Evolutionary conservation across 2,329 filamentous ascomycete genomes (phyloP).

Genomic region (Cordyceps tenuipes): DNA sequence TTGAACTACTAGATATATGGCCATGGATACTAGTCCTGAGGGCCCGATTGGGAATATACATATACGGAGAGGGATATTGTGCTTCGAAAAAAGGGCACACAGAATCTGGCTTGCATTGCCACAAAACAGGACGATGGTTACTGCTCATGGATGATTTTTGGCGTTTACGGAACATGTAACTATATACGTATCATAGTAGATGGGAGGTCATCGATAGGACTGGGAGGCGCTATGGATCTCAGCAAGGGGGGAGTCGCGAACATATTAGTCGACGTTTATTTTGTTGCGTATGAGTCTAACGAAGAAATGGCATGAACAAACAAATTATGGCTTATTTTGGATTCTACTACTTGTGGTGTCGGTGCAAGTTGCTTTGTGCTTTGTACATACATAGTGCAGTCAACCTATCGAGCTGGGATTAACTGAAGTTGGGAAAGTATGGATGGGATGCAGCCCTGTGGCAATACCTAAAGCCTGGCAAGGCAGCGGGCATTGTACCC

Average conservation of each 20-base stretch:
- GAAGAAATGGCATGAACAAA: conserved; percentile 26
- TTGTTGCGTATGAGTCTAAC: conserved; percentile 23
- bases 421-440: neutral
- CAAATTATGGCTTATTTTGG: conserved; percentile 21
- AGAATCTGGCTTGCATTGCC: conserved; percentile 9
- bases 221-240: conserved; percentile 17
- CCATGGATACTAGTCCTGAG: neutral
- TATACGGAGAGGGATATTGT: conserved; percentile 16
- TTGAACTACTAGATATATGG: conserved; percentile 20
- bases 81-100: neutral
- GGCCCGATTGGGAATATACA: conserved; percentile 18
- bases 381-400: neutral
- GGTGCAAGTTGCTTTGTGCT: neutral
- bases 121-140: conserved; percentile 1
- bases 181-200: conserved; percentile 17
- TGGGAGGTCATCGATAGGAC: conserved; percentile 12
- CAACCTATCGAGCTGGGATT: neutral
- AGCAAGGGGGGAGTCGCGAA: conserved; percentile 10
- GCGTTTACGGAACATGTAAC: conserved; percentile 18
- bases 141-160: conserved; percentile 3
- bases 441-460: neutral
- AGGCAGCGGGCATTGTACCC: neutral
- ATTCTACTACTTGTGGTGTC: neutral
- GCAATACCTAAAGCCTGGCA: neutral
- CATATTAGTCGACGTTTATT: conserved; percentile 16